These are phyloP conservation scores for Xylaria nigripes DNA, from an alignment of 495 filamentous ascomycete species.

Conservation along the genomic window DNA sequence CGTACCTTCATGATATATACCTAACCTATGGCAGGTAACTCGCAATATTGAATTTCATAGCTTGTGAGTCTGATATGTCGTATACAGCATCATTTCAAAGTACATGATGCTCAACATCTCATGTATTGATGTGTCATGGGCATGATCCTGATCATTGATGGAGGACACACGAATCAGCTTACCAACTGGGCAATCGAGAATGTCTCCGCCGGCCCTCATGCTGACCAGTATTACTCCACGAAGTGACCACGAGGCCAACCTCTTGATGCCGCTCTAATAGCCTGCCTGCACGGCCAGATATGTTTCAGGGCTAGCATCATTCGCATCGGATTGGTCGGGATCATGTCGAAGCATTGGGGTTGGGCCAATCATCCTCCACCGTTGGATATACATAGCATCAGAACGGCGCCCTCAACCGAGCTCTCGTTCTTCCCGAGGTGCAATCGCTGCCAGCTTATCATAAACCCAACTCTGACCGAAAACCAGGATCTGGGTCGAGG, in stretches of 20 bases:
- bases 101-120: too few species aligned
- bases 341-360: neutral
- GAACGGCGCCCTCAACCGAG: neutral
- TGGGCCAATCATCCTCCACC: neutral
- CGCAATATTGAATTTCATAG: too few species aligned
- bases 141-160: too few species aligned
- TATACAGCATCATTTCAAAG: too few species aligned
- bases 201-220: neutral
- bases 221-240: neutral
- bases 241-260: neutral
- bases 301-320: neutral
- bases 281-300: neutral
- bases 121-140: too few species aligned
- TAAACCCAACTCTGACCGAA: constrained; percentile 7
- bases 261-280: neutral
- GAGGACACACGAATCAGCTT: neutral
- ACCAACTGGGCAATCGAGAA: neutral
- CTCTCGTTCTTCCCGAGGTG: neutral
- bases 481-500: neutral
- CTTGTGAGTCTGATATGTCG: too few species aligned
- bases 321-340: neutral
- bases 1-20: too few species aligned
- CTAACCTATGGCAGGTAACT: too few species aligned
- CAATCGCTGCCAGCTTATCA: constrained; percentile 8
- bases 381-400: neutral